Evolutionary conservation across 345 rosid species (phyloP), one percentile per base, ranked within the genome.

Genomic region (Brassica nigra): DNA sequence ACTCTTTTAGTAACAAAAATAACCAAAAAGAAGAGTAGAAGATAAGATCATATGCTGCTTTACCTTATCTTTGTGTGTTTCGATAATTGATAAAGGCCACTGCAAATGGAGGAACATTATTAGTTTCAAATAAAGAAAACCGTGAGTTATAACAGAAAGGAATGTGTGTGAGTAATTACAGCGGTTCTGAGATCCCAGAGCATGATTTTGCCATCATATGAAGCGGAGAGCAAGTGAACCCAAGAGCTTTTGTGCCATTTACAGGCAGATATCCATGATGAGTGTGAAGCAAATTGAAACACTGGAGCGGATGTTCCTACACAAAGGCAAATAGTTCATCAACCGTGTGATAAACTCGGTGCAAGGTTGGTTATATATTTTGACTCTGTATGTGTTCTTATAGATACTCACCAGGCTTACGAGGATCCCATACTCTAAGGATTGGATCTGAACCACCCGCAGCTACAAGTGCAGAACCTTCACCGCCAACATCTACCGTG

Each of bases 141-240:
- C 0, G 20, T 57, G 0, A 23, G 12, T 58, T 14, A 23, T n/a
- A 76, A 66, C 6, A 6, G 78, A 70, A 28, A 34, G 14, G 54
- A 66, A 18, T 62, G 28, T 65, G 71, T 36, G 30, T 63, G 49
- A 8, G 80, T 47, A 55, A 62, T 90, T 75, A 96, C 99, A 84
- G 97, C 98, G 49, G 99, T 96, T 85, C 99, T 92, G n/a, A 93
- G 86, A 89, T 93, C 99, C 99, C 99, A 96, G 70, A 93, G 80
- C 98, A 93, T 96, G 73, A 96, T 87, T 89, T 93, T 93, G 82
- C 99, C 99, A 73, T 96, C 99, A 80, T 91, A 92, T n/a, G 97
- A 93, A 59, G 98, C 91, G 10, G 99, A 87, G 49, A 96, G 90
- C 65, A 93, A 86, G 83, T 96, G 99, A 81, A 88, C 86, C 88